Evolutionary conservation across 108 stramenopile species (phyloP).

Genomic region (Nitzschia sp.): DNA sequence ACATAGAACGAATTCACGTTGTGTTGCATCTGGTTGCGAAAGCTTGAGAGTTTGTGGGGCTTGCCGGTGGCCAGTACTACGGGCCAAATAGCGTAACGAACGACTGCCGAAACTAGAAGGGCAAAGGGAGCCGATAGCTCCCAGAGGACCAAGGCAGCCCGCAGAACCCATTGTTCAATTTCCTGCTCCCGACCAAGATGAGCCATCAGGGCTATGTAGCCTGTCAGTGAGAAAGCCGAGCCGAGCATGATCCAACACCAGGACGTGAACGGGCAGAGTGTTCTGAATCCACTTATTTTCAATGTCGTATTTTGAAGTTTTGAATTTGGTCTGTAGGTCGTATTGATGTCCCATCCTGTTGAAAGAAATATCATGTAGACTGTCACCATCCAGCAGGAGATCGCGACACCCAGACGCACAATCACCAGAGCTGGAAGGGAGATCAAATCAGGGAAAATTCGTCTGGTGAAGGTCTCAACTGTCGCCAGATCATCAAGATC

Average conservation of each 20-base stretch:
- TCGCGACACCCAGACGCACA: slow-evolving; percentile 50
- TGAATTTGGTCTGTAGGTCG: slow-evolving; percentile 28
- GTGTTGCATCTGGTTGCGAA: slow-evolving; percentile 56
- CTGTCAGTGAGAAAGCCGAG: slow-evolving; percentile 51
- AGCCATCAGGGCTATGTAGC: slow-evolving; percentile 41
- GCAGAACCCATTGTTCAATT: slow-evolving; percentile 41
- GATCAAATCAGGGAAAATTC: slow-evolving; percentile 49
- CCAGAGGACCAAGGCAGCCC: slow-evolving; percentile 55
- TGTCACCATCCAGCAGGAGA: slow-evolving; percentile 35
- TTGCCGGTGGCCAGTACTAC: slow-evolving; percentile 36
- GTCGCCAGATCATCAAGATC: slow-evolving; percentile 61
- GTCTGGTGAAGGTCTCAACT: slow-evolving; percentile 50
- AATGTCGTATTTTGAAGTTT: slow-evolving; percentile 16
- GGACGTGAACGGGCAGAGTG: slow-evolving; percentile 67
- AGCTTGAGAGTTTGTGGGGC: slow-evolving; percentile 41
- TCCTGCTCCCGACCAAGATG: background rate
- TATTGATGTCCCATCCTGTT: slow-evolving; percentile 18
- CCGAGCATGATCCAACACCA: slow-evolving; percentile 77
- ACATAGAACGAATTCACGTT: slow-evolving; percentile 55
- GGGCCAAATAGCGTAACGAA: slow-evolving; percentile 73
- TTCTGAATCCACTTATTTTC: slow-evolving; percentile 25
- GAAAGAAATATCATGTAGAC: slow-evolving; percentile 18
- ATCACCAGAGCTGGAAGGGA: slow-evolving; percentile 42
- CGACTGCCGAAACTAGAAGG: slow-evolving; percentile 54
- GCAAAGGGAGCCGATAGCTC: slow-evolving; percentile 69